Evolutionary conservation across 495 filamentous ascomycete genomes (phyloP), one percentile per base, ranked within the genome.

Genomic region (Penicillium coffeae): DNA sequence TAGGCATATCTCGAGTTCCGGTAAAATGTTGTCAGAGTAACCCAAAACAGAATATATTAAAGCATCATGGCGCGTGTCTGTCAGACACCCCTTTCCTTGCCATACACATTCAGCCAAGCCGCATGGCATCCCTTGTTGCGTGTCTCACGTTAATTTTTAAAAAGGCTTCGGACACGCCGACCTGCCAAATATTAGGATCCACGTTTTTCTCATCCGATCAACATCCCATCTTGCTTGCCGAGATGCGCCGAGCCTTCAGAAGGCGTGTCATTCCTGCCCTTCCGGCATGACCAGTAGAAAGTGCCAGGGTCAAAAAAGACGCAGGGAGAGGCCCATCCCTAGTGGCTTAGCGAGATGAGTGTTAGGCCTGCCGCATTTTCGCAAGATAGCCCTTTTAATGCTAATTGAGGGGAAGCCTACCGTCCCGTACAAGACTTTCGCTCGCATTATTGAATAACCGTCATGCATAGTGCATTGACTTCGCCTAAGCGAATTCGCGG

Each of bases 121-220:
- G 16, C 18, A 10, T 45, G 42, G 16, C 30, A 45, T 36, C 30
- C 30, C 42, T 45, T 36, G 32, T 21, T 20, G 32, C 30, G 30
- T 45, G 15, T 45, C 12, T 5, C 16, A 21, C 12, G 20, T 3
- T 36, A 15, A 18, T 22, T 34, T 34, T 30, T 45, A 32, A 19
- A 33, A 2, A 4, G 38, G 30, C 30, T 13, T 38, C 22, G 22
- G 42, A 8, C 19, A 16, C 21, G 16, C 32, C 41, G 42, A 38
- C 16, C 34, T n/a, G 14, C 36, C 27, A 33, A 15, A 35, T 39
- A 45, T 51, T 51, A 34, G 12, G 42, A 45, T 51, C 48, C 48
- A 38, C 42, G 41, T 5, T 8, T 20, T 21, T 45, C 38, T 20
- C 27, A 19, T 35, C 34, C 20, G 15, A 34, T 21, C 16, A 6